These are phyloP conservation scores for Lizonia empirigonia DNA, from an alignment of 2,329 filamentous ascomycete species.

Conservation along the genomic window DNA sequence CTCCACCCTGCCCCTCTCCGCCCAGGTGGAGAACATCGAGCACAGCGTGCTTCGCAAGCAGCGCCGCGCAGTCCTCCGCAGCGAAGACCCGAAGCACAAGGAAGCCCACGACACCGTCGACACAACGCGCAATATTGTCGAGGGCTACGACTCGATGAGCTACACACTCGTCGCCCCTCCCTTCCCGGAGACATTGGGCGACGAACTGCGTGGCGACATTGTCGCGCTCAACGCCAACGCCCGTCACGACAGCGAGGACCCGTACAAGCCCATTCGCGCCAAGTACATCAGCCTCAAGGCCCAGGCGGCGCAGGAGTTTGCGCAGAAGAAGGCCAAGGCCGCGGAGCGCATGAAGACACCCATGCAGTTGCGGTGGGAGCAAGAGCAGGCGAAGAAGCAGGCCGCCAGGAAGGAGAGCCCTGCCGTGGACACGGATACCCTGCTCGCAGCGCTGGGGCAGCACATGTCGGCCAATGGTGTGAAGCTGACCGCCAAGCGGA, in stretches of 20 bases:
- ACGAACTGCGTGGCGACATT: constrained; percentile 77
- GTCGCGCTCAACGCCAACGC: constrained; percentile 69
- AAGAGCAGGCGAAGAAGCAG: constrained; percentile 34
- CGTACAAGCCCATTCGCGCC: constrained; percentile 7
- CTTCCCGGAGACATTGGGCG: constrained; percentile 77
- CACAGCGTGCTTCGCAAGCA: constrained; percentile 15
- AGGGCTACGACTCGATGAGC: constrained; percentile 62
- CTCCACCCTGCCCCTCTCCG: constrained; percentile 11
- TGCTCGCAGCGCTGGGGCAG: constrained; percentile 51
- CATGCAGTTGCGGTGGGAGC: constrained; percentile 43
- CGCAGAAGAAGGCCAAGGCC: constrained; percentile 23
- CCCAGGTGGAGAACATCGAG: constrained; percentile 20
- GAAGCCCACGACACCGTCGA: constrained; percentile 60
- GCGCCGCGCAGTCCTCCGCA: constrained; percentile 16
- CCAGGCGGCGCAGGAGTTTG: constrained; percentile 37
- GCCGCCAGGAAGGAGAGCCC: constrained; percentile 23
- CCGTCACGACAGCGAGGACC: constrained; percentile 45
- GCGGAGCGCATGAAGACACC: constrained; percentile 42
- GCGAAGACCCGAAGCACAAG: constrained; percentile 16
- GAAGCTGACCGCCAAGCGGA: constrained; percentile 22
- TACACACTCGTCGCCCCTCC: constrained; percentile 78
- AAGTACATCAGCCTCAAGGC: constrained; percentile 16
- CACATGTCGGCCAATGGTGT: constrained; percentile 43
- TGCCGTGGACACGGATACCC: constrained; percentile 39
- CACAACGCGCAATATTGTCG: constrained; percentile 76